A percentile compares a stretch with the other conserved stretches of the same genome.
phyloP scores from a whole-genome alignment of 2,329 filamentous ascomycete genomes.

The Mycocentrospora acerina region DNA sequence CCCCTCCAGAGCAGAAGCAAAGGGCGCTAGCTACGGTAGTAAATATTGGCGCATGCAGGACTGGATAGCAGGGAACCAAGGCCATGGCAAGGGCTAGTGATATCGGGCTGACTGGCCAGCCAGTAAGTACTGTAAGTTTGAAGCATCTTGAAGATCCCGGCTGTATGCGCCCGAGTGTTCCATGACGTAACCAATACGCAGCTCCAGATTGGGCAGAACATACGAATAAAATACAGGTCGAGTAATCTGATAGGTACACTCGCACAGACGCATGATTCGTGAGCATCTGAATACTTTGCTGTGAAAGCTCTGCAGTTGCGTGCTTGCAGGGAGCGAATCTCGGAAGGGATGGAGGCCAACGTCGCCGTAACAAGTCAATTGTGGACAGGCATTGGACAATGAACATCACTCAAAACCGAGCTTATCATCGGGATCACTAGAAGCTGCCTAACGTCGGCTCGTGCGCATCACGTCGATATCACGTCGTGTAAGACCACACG shows the following conservation, averaged over 20 bases:
- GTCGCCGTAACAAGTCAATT: conserved; percentile 4
- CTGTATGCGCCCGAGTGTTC: too few relatives aligned
- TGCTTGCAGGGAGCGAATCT: conserved; percentile 18
- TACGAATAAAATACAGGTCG: conserved; percentile 8
- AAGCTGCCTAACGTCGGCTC: conserved; percentile 8
- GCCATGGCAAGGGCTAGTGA: conserved; percentile 2
- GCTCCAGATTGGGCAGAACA: conserved; percentile 18
- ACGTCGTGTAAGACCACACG: too few relatives aligned
- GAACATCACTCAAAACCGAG: conserved; percentile 25
- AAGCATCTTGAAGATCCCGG: too few relatives aligned
- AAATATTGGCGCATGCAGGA: conserved; percentile 18
- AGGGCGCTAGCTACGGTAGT: conserved; percentile 33
- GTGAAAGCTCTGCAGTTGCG: conserved; percentile 24
- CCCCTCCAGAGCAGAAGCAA: conserved; percentile 28
- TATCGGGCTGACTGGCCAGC: background rate
- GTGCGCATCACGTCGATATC: too few relatives aligned
- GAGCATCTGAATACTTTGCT: too few relatives aligned
- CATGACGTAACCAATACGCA: too few relatives aligned
- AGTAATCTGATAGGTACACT: conserved; percentile 32
- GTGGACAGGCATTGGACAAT: conserved; percentile 17
- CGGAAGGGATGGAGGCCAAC: conserved; percentile 8
- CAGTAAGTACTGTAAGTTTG: too few relatives aligned
- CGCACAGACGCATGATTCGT: conserved; percentile 1
- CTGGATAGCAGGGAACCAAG: conserved; percentile 5
- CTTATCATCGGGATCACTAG: conserved; percentile 29